Conservation (phyloP, 257 asterid species). For the Salvia miltiorrhiza region DNA sequence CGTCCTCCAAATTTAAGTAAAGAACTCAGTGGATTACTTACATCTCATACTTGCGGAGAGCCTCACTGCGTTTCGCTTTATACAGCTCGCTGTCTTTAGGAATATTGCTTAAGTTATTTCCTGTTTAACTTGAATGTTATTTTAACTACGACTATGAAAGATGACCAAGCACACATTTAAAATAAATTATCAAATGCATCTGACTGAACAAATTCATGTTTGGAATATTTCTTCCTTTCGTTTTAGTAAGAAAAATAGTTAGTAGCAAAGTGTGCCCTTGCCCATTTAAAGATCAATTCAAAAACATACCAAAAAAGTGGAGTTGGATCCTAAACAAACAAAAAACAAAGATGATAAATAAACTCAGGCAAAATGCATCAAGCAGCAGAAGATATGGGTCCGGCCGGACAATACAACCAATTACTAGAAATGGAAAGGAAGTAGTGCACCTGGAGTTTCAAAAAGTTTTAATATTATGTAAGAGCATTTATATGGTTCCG, state of each 20-base stretch:
- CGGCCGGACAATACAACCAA: not conserved
- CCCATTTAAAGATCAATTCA: not conserved
- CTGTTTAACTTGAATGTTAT: constrained; percentile 30
- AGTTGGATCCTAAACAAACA: not conserved
- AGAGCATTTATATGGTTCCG: not conserved
- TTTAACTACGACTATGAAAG: constrained; percentile 7
- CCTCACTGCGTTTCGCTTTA: constrained; percentile 79
- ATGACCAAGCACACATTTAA: not conserved
- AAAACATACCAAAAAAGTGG: not conserved
- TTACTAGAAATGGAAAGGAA: not conserved
- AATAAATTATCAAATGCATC: not conserved
- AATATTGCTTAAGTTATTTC: constrained; percentile 45
- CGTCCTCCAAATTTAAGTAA: not conserved
- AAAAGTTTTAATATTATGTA: not conserved
- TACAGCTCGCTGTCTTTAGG: constrained; percentile 68
- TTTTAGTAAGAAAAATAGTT: not conserved
- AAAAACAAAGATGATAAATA: not conserved
- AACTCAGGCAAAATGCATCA: not conserved
- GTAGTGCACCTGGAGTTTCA: not conserved
- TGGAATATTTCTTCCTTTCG: not conserved
- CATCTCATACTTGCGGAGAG: constrained; percentile 71
- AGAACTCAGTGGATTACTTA: constrained; percentile 28
- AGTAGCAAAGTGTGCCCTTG: not conserved
- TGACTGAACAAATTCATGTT: not conserved
- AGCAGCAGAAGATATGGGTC: not conserved